Percentiles rank a stretch among this genome's conserved stretches.
phyloP scores from a whole-genome alignment of 768 basidiomycete species.

The Russula abietina region DNA sequence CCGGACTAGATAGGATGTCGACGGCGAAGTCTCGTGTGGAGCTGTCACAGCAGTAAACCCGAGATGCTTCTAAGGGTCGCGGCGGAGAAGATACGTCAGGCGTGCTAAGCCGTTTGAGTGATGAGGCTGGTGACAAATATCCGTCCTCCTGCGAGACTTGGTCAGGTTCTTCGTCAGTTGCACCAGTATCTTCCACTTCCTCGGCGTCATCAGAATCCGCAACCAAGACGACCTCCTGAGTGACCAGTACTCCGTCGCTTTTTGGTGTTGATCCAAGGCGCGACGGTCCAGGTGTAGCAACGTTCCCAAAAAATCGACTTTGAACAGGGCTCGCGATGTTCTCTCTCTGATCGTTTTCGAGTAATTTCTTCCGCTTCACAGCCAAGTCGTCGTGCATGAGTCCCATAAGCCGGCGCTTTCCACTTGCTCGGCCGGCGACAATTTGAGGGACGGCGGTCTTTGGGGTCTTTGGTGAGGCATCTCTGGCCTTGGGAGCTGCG shows the following conservation, averaged over 20 bases:
- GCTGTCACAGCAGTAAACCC: conserved; percentile 18
- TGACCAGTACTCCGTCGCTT: conserved; percentile 30
- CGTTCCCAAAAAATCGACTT: conserved; percentile 25
- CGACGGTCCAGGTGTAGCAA: conserved; percentile 10
- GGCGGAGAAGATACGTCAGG: conserved; percentile 63
- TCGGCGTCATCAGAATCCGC: conserved; percentile 34
- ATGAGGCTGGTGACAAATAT: conserved; percentile 67
- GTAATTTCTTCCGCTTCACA: conserved; percentile 43
- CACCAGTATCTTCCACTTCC: conserved; percentile 39
- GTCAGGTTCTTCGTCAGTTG: conserved; percentile 33
- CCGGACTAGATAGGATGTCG: conserved; percentile 50
- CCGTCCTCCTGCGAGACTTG: conserved; percentile 71
- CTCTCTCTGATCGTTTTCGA: conserved; percentile 34
- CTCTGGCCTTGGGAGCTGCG: conserved; percentile 16
- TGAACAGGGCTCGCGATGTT: conserved; percentile 32
- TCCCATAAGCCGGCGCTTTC: conserved; percentile 67
- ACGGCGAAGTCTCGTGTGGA: conserved; percentile 41
- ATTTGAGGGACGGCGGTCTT: conserved; percentile 19
- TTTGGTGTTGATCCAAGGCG: not conserved
- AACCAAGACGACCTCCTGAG: conserved; percentile 32
- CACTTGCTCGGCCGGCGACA: conserved; percentile 54
- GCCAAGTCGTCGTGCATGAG: conserved; percentile 61
- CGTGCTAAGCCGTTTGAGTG: conserved; percentile 44
- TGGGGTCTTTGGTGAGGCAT: conserved; percentile 10
- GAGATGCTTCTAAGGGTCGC: conserved; percentile 29